Conservation (phyloP, 176 grass and related monocot genomes). For the Avena atlantica region DNA sequence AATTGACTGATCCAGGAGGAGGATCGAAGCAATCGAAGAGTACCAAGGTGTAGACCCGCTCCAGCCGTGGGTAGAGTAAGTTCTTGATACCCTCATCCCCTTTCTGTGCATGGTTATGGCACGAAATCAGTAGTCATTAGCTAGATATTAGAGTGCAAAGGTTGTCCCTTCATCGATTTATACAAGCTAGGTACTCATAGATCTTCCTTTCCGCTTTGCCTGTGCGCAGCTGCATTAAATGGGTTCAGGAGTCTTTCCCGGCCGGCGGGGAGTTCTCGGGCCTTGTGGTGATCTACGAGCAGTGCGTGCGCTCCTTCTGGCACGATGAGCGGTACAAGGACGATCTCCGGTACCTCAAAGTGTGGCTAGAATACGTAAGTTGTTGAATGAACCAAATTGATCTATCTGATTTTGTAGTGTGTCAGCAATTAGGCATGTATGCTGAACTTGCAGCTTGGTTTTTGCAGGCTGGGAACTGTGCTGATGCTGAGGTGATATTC, state of each 20-base stretch:
- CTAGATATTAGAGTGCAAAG: background rate
- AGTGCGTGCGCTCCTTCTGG: conserved; percentile 91
- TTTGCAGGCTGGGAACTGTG: conserved; percentile 77
- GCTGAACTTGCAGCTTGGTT: conserved; percentile 27
- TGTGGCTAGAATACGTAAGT: conserved; percentile 98
- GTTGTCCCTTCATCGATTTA: background rate
- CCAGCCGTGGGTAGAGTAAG: conserved; percentile 90
- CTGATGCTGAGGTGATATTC: conserved; percentile 83
- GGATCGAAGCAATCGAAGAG: conserved; percentile 83
- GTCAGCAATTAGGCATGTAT: background rate
- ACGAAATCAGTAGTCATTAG: background rate
- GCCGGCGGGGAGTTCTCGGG: conserved; percentile 84
- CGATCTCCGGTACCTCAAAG: conserved; percentile 95
- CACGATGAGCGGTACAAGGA: conserved; percentile 80
- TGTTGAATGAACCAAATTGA: background rate
- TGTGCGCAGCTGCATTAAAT: conserved; percentile 82
- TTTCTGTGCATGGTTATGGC: background rate
- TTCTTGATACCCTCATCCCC: background rate
- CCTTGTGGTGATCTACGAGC: conserved; percentile 93
- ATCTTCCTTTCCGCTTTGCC: conserved; percentile 19
- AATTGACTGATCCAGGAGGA: conserved; percentile 56
- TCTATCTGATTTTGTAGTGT: conserved; percentile 1
- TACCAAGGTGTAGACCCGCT: conserved; percentile 89
- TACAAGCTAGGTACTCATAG: conserved; percentile 6
- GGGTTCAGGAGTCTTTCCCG: conserved; percentile 97